Percentiles rank a stretch among this genome's conserved stretches.
Conservation (phyloP, 352 stramenopile species). For the Thalassiosira livingstoniorum region DNA sequence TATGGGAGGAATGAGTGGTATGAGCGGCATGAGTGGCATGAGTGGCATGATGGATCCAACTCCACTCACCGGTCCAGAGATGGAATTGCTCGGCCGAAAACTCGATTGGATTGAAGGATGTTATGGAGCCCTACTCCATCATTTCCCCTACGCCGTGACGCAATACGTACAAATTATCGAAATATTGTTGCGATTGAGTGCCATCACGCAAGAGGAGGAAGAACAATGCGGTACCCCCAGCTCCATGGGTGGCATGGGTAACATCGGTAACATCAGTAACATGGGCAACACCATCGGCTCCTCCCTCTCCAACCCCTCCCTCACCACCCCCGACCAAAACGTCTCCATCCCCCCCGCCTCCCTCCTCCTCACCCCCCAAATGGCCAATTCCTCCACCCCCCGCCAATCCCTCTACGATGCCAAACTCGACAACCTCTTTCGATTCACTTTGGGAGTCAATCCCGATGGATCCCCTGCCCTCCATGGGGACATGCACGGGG, state of each 20-base stretch:
- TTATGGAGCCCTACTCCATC: conserved; percentile 72
- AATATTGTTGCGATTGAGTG: conserved; percentile 66
- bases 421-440: conserved; percentile 73
- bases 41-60: too few relatives aligned
- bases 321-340: conserved; percentile 34
- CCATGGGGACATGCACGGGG: background rate
- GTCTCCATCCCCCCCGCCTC: conserved; percentile 28
- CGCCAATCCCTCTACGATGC: conserved; percentile 55
- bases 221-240: conserved; percentile 24
- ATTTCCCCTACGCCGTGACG: conserved; percentile 73
- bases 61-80: too few relatives aligned
- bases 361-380: conserved; percentile 24
- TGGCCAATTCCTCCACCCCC: conserved; percentile 9
- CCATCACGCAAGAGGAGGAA: conserved; percentile 53
- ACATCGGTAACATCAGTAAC: background rate
- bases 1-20: background rate
- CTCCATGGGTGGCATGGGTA: conserved; percentile 11
- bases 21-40: background rate
- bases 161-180: conserved; percentile 67
- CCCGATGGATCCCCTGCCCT: conserved; percentile 48
- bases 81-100: conserved; percentile 46
- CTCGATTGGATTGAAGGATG: conserved; percentile 83
- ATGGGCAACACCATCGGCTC: background rate
- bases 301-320: conserved; percentile 14
- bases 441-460: conserved; percentile 61